phyloP scores from a whole-genome alignment of 2,329 filamentous ascomycete species.

The Trichophyton equinum region DNA sequence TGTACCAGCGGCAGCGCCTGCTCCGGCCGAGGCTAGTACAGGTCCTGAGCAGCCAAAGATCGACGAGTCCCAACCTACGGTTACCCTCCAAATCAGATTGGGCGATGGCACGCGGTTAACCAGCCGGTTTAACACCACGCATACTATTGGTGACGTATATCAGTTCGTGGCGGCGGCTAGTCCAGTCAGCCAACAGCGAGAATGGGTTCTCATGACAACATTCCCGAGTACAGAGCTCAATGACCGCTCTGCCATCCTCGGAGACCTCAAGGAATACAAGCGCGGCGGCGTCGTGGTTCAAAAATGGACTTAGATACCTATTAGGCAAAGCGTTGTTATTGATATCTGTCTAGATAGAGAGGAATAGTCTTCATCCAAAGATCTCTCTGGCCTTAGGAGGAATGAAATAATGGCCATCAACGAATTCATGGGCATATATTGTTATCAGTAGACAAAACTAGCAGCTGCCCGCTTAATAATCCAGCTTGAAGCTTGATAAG shows the following conservation, averaged over 20 bases:
- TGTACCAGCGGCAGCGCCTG: slow-evolving; percentile 18
- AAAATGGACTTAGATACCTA: slow-evolving; percentile 29
- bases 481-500: not conserved
- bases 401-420: not conserved
- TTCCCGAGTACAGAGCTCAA: slow-evolving; percentile 52
- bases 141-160: slow-evolving; percentile 54
- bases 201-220: slow-evolving; percentile 52
- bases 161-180: slow-evolving; percentile 46
- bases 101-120: slow-evolving; percentile 50
- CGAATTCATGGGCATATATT: not conserved
- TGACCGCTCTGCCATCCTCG: slow-evolving; percentile 39
- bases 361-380: not conserved
- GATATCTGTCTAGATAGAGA: not conserved
- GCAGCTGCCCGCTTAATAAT: slow-evolving; percentile 1
- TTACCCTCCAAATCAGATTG: slow-evolving; percentile 51
- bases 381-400: not conserved
- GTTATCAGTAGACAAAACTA: not conserved
- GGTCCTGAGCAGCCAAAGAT: slow-evolving; percentile 31
- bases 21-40: slow-evolving; percentile 15
- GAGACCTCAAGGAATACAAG: slow-evolving; percentile 39
- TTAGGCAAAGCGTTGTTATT: not conserved
- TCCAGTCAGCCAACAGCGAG: slow-evolving; percentile 36
- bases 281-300: slow-evolving; percentile 40
- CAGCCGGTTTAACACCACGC: slow-evolving; percentile 52
- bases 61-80: slow-evolving; percentile 44